These are phyloP conservation scores for Mytilinidion resinicola DNA, from an alignment of 495 filamentous ascomycete species.

Conservation along the genomic window DNA sequence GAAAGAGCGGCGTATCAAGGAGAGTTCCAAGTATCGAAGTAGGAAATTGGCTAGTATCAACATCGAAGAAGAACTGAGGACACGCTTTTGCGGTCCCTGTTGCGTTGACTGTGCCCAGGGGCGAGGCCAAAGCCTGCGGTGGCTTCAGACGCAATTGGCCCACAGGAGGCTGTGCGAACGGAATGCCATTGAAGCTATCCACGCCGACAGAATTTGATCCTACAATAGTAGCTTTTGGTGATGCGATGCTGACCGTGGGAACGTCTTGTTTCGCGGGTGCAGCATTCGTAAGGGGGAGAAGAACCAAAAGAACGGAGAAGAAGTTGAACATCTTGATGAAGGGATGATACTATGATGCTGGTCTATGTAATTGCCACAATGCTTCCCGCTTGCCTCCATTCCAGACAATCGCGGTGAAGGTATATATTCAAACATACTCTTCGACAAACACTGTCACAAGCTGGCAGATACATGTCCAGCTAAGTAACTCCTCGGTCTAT, in stretches of 20 bases:
- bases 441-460: no score
- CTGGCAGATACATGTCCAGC: no score
- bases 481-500: no score
- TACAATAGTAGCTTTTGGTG: conserved; percentile 24
- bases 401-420: no score
- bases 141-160: conserved; percentile 53
- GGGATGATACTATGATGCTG: no score
- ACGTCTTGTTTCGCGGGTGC: conserved; percentile 19
- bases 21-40: conserved; percentile 48
- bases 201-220: conserved; percentile 16
- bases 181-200: conserved; percentile 53
- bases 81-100: conserved; percentile 28
- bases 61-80: conserved; percentile 42
- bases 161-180: conserved; percentile 56
- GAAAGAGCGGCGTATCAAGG: conserved; percentile 52
- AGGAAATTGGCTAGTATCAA: conserved; percentile 37
- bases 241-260: conserved; percentile 21
- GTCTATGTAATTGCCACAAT: no score
- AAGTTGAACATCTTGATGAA: conserved; percentile 7
- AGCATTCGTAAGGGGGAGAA: conserved; percentile 15
- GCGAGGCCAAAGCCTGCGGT: conserved; percentile 46
- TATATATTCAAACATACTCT: no score
- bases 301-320: conserved; percentile 11
- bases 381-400: no score
- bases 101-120: conserved; percentile 29